Base-by-base conservation (phyloP, 2,329 filamentous ascomycete genomes). In the Plenodomus biglobosus region DNA sequence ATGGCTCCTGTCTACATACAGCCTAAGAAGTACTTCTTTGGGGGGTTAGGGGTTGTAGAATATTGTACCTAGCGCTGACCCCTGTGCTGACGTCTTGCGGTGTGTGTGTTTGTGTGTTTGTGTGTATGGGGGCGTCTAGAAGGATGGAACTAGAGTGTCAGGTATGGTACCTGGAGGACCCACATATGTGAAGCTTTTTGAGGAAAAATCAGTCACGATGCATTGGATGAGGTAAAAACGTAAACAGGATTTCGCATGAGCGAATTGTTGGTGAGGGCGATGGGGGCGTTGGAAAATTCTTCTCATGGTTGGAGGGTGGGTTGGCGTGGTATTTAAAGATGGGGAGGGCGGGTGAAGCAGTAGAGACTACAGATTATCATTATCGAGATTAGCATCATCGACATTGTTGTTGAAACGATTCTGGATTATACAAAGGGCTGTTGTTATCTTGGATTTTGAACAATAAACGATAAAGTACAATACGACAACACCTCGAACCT, bases 121-220 rank as follows among this genome's bases (percentile, higher is more conserved):
- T n/a, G n/a, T n/a, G n/a, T n/a, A n/a, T n/a, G n/a, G 32, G 34
- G 41, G 35, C 34, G 20, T 30, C 24, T 27, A 16, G 22, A 38
- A 13, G 42, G 34, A 35, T 32, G 27, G n/a, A n/a, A n/a, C n/a
- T n/a, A n/a, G n/a, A n/a, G n/a, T n/a, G n/a, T n/a, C n/a, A n/a
- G 21, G 38, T 21, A 50, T 38, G 27, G 38, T 34, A 38, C 38
- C 40, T 44, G 24, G 17, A 20, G 42, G 52, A 55, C 49, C 52
- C 52, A 52, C 52, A 44, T n/a, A n/a, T 50, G 45, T 49, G 49
- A 42, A 38, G 22, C 38, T 18, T 39, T 40, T 32, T 22, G 46
- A 50, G 53, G 46, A 50, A 55, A 53, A 58, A 47, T 42, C 32
- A 44, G 44, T 52, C 46, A 47, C 40, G 44, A 42, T 48, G 50